phyloP scores from a whole-genome alignment of 2,329 filamentous ascomycete genomes.

The Dothistroma septosporum region DNA sequence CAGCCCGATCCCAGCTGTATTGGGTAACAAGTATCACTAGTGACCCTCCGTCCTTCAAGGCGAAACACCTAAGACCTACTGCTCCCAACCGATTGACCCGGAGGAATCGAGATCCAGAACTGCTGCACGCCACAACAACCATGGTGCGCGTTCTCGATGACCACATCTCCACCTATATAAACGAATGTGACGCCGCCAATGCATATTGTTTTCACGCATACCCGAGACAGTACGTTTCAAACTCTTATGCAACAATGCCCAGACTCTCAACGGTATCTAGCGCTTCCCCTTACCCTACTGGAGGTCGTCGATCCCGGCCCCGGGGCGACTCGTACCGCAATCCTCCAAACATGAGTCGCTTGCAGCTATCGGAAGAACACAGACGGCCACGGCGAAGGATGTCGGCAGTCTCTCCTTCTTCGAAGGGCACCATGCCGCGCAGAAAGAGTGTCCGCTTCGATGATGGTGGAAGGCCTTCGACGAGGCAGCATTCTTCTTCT shows the following conservation, averaged over 20 bases:
- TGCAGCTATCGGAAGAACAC: conserved; percentile 5
- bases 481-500: not conserved
- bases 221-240: conserved; percentile 4
- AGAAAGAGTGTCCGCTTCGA: conserved; percentile 20
- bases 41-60: not conserved
- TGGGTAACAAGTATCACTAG: conserved; percentile 6
- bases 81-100: not conserved
- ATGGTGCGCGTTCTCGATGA: conserved; percentile 2
- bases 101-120: not conserved
- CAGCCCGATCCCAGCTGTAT: conserved; percentile 8
- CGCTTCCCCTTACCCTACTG: not conserved
- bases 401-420: conserved; percentile 3
- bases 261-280: conserved; percentile 2
- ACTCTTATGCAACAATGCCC: not conserved
- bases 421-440: conserved; percentile 5
- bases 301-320: not conserved
- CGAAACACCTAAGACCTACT: conserved; percentile 2
- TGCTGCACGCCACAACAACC: not conserved
- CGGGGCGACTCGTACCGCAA: conserved; percentile 4
- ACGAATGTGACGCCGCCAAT: conserved; percentile 11
- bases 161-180: conserved; percentile 11
- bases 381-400: conserved; percentile 7
- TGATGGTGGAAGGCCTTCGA: conserved; percentile 13
- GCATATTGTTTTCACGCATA: conserved; percentile 8
- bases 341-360: conserved; percentile 11